phyloP scores from a whole-genome alignment of 1,139 yeast species.

The Scheffersomyces insectosa region DNA sequence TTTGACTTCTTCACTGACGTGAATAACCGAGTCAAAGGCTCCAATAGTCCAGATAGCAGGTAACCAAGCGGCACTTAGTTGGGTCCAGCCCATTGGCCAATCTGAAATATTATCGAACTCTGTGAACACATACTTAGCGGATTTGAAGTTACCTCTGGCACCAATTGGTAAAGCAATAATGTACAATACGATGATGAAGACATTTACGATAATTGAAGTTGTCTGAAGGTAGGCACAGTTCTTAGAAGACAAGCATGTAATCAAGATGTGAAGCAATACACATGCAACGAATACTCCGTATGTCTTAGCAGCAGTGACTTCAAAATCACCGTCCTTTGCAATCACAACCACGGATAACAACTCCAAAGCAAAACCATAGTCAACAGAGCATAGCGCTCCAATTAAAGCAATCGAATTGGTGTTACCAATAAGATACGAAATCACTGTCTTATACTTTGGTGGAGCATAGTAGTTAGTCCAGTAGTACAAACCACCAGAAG shows the following conservation, averaged over 20 bases:
- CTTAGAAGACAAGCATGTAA: conserved; percentile 51
- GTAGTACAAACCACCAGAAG: conserved; percentile 65
- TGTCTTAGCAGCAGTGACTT: conserved; percentile 44
- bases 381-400: conserved; percentile 58
- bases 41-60: conserved; percentile 70
- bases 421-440: conserved; percentile 60
- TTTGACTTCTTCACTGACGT: conserved; percentile 70
- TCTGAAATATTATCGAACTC: conserved; percentile 51
- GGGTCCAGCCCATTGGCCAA: conserved; percentile 68
- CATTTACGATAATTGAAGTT: conserved; percentile 21
- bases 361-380: conserved; percentile 59
- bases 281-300: conserved; percentile 60
- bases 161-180: conserved; percentile 30
- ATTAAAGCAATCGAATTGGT: conserved; percentile 59
- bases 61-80: conserved; percentile 46
- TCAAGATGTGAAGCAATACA: conserved; percentile 42
- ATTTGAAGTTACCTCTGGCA: conserved; percentile 24
- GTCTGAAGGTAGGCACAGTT: conserved; percentile 20
- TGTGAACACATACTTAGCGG: conserved; percentile 40
- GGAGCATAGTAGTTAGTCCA: conserved; percentile 60
- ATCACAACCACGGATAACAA: conserved; percentile 53
- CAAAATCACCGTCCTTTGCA: conserved; percentile 47
- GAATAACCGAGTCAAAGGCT: conserved; percentile 72
- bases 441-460: conserved; percentile 23
- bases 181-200: conserved; percentile 17